Conservation (phyloP, 306 rosid genomes). For the Castanospermum australe region DNA sequence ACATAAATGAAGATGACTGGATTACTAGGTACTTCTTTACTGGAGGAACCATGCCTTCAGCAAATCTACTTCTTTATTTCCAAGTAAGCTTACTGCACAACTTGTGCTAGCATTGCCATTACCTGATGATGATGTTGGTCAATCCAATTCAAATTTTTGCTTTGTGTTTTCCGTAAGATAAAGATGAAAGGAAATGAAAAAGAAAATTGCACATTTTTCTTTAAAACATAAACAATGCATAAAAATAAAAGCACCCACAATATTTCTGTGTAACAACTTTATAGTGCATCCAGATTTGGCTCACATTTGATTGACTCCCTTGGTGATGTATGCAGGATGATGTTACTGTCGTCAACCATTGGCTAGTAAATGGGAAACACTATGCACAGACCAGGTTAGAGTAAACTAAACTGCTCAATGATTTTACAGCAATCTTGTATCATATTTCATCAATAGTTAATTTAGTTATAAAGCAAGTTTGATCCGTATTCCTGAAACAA, state of each 20-base stretch:
- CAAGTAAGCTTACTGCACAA: constrained; percentile 52
- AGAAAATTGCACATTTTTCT: background rate
- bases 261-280: background rate
- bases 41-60: constrained; percentile 96
- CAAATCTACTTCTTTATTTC: constrained; percentile 87
- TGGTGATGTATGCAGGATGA: constrained; percentile 57
- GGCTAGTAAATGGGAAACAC: constrained; percentile 90
- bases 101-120: constrained; percentile 10
- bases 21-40: constrained; percentile 82
- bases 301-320: background rate
- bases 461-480: background rate
- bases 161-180: background rate
- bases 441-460: background rate
- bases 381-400: constrained; percentile 83
- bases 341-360: constrained; percentile 71
- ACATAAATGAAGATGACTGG: constrained; percentile 86
- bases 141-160: background rate
- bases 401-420: background rate
- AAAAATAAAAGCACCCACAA: background rate
- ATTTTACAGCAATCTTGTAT: background rate
- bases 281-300: background rate
- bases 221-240: background rate
- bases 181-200: background rate
- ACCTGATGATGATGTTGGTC: background rate
- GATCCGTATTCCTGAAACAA: background rate